phyloP scores from a whole-genome alignment of 495 filamentous ascomycete genomes.

The Penicillium atrosanguineum region DNA sequence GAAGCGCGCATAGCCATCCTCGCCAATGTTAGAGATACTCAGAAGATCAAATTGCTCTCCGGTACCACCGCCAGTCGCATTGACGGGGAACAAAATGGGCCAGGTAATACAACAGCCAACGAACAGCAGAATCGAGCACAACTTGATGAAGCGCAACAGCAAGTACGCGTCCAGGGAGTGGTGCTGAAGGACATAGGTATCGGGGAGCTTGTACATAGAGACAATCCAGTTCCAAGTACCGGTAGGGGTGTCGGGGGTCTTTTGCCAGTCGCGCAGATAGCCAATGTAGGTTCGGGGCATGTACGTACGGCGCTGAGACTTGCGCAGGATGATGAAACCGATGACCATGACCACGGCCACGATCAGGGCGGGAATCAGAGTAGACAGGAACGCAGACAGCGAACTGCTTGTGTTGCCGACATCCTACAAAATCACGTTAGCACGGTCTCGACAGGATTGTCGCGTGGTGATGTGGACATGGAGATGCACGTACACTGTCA shows the following conservation, averaged over 20 bases:
- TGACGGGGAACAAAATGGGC: conserved; percentile 83
- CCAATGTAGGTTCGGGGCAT: conserved; percentile 86
- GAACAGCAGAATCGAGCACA: conserved; percentile 68
- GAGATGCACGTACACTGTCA: neutral
- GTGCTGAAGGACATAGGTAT: conserved; percentile 82
- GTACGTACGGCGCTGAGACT: conserved; percentile 72
- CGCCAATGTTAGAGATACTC: conserved; percentile 66
- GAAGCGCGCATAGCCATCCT: conserved; percentile 55
- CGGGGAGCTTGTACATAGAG: conserved; percentile 73
- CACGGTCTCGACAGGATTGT: neutral
- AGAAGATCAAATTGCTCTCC: conserved; percentile 74
- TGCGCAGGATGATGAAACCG: conserved; percentile 76
- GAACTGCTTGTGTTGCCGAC: conserved; percentile 39
- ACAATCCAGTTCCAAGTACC: conserved; percentile 75
- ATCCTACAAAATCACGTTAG: conserved; percentile 12
- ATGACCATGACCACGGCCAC: conserved; percentile 58
- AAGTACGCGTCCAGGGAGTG: conserved; percentile 89
- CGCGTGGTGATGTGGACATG: neutral
- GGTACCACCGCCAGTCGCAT: conserved; percentile 65
- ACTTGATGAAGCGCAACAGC: conserved; percentile 79
- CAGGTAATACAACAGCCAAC: conserved; percentile 79
- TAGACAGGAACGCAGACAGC: conserved; percentile 61
- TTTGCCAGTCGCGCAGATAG: conserved; percentile 63
- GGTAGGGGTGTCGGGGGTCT: conserved; percentile 63
- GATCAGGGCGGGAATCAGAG: conserved; percentile 57